A percentile compares a stretch with the other conserved stretches of the same genome.
phyloP scores from a whole-genome alignment of 108 stramenopile genomes.

The Parietichytrium sp. region DNA sequence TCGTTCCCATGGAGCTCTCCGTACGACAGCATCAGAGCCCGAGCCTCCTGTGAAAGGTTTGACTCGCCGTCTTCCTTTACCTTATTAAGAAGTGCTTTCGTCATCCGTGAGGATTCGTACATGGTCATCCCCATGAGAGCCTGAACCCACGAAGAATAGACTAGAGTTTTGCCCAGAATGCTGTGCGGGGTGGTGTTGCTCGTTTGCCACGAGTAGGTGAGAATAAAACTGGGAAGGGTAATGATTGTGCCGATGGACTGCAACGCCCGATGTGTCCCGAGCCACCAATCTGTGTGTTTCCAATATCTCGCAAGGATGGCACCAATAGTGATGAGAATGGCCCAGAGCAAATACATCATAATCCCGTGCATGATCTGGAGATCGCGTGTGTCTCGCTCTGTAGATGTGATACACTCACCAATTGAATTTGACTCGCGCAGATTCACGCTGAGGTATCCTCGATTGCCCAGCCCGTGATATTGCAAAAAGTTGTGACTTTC shows the following conservation, averaged over 20 bases:
- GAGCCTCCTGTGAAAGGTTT: neutral
- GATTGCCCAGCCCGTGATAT: neutral
- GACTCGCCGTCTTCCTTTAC: too few relatives aligned
- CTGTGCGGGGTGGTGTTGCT: neutral
- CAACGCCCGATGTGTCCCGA: neutral
- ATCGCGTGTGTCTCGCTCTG: neutral
- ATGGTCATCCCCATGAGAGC: neutral
- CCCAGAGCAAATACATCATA: slow-evolving; percentile 31
- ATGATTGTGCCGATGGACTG: slow-evolving; percentile 8
- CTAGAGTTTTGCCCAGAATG: neutral
- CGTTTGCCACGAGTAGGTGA: neutral
- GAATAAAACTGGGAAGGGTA: neutral
- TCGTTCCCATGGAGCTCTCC: neutral
- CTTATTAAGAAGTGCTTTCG: neutral
- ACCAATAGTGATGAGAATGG: neutral
- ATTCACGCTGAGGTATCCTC: slow-evolving; percentile 20
- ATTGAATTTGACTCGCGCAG: too few relatives aligned
- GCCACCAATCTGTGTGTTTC: neutral
- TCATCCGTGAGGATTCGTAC: neutral
- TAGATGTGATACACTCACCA: neutral
- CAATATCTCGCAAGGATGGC: slow-evolving; percentile 13
- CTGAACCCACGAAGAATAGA: neutral
- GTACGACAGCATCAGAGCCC: neutral
- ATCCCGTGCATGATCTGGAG: slow-evolving; percentile 14
- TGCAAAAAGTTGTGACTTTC: neutral